These are phyloP conservation scores for Mycena vulgaris DNA, from an alignment of 768 basidiomycete species.

Conservation along the genomic window DNA sequence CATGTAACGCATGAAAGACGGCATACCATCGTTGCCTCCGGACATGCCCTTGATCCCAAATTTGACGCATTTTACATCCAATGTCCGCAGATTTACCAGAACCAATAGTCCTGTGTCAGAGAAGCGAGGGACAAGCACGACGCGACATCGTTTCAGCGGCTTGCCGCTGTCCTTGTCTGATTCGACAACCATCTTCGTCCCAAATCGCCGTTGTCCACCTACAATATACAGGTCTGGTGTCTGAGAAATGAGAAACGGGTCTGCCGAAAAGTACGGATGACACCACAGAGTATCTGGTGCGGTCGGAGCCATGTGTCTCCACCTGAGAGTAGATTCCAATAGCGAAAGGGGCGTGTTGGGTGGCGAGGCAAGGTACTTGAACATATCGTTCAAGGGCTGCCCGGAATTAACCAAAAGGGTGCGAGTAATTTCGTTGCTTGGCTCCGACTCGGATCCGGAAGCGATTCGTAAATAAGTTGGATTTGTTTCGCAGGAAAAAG, in stretches of 20 bases:
- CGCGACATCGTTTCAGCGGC: slow-evolving; percentile 65
- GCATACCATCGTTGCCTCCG: slow-evolving; percentile 37
- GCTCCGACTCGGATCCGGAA: slow-evolving; percentile 56
- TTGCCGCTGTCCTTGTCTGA: slow-evolving; percentile 46
- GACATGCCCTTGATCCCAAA: slow-evolving; percentile 69
- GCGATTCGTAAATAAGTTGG: slow-evolving; percentile 86
- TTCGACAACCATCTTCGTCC: slow-evolving; percentile 74
- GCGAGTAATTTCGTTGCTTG: slow-evolving; percentile 51
- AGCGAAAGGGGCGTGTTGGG: slow-evolving; percentile 82
- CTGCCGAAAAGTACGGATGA: slow-evolving; percentile 89
- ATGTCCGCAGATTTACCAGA: slow-evolving; percentile 83
- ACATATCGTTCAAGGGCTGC: slow-evolving; percentile 95
- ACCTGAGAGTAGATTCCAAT: slow-evolving; percentile 84
- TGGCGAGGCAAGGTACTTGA: slow-evolving; percentile 87
- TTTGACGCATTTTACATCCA: slow-evolving; percentile 76
- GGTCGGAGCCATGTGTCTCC: slow-evolving; percentile 98
- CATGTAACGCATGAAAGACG: neutral
- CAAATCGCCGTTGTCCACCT: slow-evolving; percentile 92
- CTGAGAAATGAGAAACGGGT: slow-evolving; percentile 91
- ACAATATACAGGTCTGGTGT: slow-evolving; percentile 93
- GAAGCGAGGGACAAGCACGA: slow-evolving; percentile 89
- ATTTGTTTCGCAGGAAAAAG: slow-evolving; percentile 89
- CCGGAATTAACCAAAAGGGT: slow-evolving; percentile 91
- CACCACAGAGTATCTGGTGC: slow-evolving; percentile 99
- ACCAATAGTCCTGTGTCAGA: slow-evolving; percentile 83